Conservation (phyloP, 768 basidiomycete species). For the Mycena sanguinolenta region DNA sequence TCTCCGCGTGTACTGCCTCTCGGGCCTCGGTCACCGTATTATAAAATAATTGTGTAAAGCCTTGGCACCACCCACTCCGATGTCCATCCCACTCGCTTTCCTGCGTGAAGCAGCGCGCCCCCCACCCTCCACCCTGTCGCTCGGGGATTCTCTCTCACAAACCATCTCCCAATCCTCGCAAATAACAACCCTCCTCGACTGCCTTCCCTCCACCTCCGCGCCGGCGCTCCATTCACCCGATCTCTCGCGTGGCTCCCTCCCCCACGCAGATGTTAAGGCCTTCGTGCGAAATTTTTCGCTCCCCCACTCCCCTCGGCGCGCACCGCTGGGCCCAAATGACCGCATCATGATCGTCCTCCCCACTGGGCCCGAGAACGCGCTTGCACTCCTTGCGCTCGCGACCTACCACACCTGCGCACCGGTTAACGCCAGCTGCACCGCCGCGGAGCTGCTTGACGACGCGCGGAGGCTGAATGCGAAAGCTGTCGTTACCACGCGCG, state of each 20-base stretch:
- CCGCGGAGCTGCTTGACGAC: constrained; percentile 58
- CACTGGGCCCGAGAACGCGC: constrained; percentile 60
- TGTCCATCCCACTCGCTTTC: constrained; percentile 21
- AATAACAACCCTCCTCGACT: constrained; percentile 55
- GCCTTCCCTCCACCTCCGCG: constrained; percentile 48
- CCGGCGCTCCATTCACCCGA: constrained; percentile 58
- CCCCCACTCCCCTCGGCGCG: constrained; percentile 45
- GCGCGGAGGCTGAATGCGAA: constrained; percentile 54
- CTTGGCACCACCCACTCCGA: background rate
- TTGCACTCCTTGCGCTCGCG: constrained; percentile 58
- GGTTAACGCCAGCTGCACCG: constrained; percentile 61
- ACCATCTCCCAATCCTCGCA: constrained; percentile 33
- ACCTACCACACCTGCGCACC: constrained; percentile 62
- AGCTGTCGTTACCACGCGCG: constrained; percentile 57
- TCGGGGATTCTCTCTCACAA: constrained; percentile 5
- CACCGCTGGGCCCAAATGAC: constrained; percentile 55
- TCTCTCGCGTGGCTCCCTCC: constrained; percentile 48
- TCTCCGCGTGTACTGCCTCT: too few relatives aligned
- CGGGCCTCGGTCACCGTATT: too few relatives aligned
- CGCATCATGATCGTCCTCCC: constrained; percentile 60
- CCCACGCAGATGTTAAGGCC: constrained; percentile 49
- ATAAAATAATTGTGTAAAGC: too few relatives aligned
- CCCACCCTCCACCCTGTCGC: background rate
- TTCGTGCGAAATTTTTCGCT: constrained; percentile 56
- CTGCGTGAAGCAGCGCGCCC: background rate